Evolutionary conservation across 805 yeast genomes (phyloP).

Genomic region (Lipomyces anomalus): DNA sequence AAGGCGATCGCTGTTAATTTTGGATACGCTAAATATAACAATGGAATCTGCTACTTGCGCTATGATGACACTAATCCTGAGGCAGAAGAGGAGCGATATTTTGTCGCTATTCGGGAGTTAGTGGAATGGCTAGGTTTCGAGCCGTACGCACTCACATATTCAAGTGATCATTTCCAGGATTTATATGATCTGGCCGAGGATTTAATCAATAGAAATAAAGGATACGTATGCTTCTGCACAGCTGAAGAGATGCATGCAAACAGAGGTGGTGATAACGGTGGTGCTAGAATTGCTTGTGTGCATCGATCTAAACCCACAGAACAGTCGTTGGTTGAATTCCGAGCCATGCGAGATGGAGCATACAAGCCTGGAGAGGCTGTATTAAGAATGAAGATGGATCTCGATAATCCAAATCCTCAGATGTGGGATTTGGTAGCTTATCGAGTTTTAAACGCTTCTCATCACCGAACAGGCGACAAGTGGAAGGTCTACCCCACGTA

Average conservation of each 20-base stretch:
- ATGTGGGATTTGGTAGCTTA: constrained; percentile 99
- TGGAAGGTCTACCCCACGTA: constrained; percentile 99
- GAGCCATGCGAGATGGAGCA: constrained; percentile 86
- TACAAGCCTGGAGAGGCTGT: constrained; percentile 90
- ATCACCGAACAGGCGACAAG: constrained; percentile 92
- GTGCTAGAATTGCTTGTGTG: constrained; percentile 77
- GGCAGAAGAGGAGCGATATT: constrained; percentile 91
- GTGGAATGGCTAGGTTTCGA: constrained; percentile 89
- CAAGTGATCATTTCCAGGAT: constrained; percentile 89
- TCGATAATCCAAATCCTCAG: constrained; percentile 87
- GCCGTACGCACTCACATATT: constrained; percentile 93
- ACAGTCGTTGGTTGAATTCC: constrained; percentile 71
- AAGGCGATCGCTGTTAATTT: constrained; percentile 97
- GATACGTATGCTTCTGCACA: constrained; percentile 90
- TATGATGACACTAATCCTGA: constrained; percentile 98
- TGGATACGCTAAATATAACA: constrained; percentile 86
- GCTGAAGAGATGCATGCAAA: constrained; percentile 83
- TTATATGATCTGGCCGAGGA: constrained; percentile 84
- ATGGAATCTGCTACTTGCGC: constrained; percentile 86
- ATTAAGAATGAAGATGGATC: constrained; percentile 93
- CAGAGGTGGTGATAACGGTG: constrained; percentile 88
- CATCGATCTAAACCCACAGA: constrained; percentile 69
- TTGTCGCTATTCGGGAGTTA: constrained; percentile 76
- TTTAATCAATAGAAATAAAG: constrained; percentile 63
- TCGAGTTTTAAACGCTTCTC: constrained; percentile 85